A percentile compares a stretch with the other conserved stretches of the same genome.
phyloP scores from a whole-genome alignment of 176 grass and related monocot genomes.

The Oryza glumipatula region DNA sequence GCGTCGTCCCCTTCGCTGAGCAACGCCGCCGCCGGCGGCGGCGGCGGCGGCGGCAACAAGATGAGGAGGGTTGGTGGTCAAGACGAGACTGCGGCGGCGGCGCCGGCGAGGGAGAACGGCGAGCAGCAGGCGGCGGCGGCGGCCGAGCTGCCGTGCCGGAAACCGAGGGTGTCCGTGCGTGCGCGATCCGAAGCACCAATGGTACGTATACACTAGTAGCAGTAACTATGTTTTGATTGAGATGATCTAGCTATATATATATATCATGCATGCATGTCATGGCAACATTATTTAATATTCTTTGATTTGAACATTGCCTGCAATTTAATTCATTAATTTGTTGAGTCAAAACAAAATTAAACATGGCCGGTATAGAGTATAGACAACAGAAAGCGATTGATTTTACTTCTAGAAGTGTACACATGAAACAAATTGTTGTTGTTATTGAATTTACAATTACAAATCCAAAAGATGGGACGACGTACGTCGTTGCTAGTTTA shows the following conservation, averaged over 20 bases:
- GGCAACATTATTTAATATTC: background rate
- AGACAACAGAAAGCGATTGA: background rate
- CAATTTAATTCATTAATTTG: background rate
- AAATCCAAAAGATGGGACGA: background rate
- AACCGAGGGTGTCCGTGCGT: slow-evolving; percentile 85
- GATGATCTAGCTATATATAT: background rate
- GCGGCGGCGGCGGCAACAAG: background rate
- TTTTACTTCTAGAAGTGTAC: background rate
- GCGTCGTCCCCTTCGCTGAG: slow-evolving; percentile 25
- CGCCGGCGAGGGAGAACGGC: slow-evolving; percentile 1
- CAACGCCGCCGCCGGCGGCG: slow-evolving; percentile 8
- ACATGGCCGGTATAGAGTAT: background rate
- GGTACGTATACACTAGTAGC: slow-evolving; percentile 29
- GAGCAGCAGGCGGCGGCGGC: slow-evolving; percentile 52
- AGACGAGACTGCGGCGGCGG: background rate
- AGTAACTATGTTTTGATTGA: background rate
- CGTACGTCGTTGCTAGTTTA: background rate
- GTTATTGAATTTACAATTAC: background rate
- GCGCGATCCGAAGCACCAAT: slow-evolving; percentile 90
- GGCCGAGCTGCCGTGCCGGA: slow-evolving; percentile 65
- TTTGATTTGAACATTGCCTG: background rate
- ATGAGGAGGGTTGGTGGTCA: background rate
- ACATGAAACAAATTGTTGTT: background rate
- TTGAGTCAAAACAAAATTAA: background rate
- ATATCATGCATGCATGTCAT: no score